Evolutionary conservation across 108 stramenopile species (phyloP).

Genomic region (Pseudonitzschia delicatissima): DNA sequence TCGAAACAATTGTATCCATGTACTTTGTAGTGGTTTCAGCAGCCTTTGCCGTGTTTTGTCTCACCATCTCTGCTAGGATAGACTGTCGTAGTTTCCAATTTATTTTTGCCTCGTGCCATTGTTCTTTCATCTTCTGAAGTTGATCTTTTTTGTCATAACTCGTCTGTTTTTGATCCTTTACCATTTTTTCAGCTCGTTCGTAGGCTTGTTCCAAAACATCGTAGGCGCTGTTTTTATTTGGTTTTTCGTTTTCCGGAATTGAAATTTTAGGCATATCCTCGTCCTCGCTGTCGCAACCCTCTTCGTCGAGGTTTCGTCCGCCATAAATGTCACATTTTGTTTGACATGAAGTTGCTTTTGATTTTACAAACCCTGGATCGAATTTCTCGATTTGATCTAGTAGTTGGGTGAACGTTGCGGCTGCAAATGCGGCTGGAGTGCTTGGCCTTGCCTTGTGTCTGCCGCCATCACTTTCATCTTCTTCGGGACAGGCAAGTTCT

Average conservation of each 20-base stretch:
- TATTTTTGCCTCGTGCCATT: background rate
- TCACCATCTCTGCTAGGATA: background rate
- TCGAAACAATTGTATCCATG: background rate
- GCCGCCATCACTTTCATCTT: background rate
- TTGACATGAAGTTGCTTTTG: too few relatives aligned
- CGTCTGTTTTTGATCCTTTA: background rate
- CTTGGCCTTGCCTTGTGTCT: background rate
- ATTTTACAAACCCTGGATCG: background rate
- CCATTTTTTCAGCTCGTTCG: background rate
- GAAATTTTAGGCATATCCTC: too few relatives aligned
- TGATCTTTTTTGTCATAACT: background rate
- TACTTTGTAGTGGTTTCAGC: background rate
- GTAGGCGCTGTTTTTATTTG: background rate
- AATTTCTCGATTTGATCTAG: conserved; percentile 4
- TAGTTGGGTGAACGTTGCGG: background rate
- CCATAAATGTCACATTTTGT: too few relatives aligned
- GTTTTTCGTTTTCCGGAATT: background rate
- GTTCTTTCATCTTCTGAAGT: background rate
- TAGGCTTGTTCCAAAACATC: background rate
- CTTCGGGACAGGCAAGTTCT: background rate
- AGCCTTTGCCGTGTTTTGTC: background rate
- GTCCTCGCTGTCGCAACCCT: too few relatives aligned
- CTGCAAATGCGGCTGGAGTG: conserved; percentile 1
- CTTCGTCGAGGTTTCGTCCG: too few relatives aligned
- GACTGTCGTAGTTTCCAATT: background rate